Evolutionary conservation across 192 early-diverging fungal genomes (phyloP), one percentile per base, ranked within the genome.

Genomic region (Coemansia sp.): DNA sequence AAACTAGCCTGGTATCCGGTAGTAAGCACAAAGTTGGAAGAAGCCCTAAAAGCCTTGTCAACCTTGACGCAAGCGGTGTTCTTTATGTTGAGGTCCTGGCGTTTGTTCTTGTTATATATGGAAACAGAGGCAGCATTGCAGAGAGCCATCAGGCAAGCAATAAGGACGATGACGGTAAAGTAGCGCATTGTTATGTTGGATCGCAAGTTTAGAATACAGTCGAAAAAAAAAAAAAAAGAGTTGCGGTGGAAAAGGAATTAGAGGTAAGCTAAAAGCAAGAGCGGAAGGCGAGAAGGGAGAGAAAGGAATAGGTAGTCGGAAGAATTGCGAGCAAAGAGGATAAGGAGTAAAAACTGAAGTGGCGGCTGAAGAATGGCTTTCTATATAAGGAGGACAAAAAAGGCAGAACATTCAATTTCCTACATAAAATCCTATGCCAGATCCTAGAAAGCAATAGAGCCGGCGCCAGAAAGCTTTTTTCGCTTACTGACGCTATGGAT

Each of bases 11-110:
- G 55, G 31, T 33, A 58, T 33, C n/a, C n/a, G n/a, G 31, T 3
- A 33, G 29, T 3, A 13, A 58, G 18, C 16, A 58, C 31, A 29
- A 34, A 34, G 31, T 58, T 58, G 15, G 31, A 58, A 1, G 55
- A 16, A 15, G 3, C 31, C 31, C 34, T 58, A 33, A 58, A 58
- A 5, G 27, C 55, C 55, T 13, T 16, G 31, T 58, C 55, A 1
- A 58, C 29, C 15, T 58, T 58, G 55, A 58, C 27, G 13, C 55
- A 58, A n/a, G n/a, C n/a, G n/a, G n/a, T n/a, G n/a, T n/a, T n/a
- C n/a, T n/a, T n/a, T n/a, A n/a, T n/a, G n/a, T n/a, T n/a, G n/a
- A n/a, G n/a, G n/a, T n/a, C n/a, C n/a, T n/a, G n/a, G n/a, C n/a
- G n/a, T n/a, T n/a, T 58, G 11, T 31, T 18, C 5, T 9, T 11